These are phyloP conservation scores for Citeromyces nyonsensis DNA, from an alignment of 805 yeast species.

Conservation along the genomic window DNA sequence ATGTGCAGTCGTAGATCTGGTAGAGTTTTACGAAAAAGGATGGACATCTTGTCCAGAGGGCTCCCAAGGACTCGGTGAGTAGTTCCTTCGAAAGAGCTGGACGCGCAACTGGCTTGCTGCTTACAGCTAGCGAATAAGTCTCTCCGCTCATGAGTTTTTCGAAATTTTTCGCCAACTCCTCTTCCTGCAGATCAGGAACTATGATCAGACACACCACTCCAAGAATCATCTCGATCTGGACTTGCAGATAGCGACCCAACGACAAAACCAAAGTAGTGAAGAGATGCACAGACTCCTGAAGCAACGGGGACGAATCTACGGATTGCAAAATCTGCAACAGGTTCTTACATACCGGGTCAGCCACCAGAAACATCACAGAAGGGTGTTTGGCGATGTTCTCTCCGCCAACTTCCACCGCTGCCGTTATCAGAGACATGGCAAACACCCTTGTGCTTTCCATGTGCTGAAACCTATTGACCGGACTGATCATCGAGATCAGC, in stretches of 20 bases:
- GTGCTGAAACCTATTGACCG: conserved; percentile 69
- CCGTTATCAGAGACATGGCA: conserved; percentile 61
- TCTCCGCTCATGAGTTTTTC: conserved; percentile 15
- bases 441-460: conserved; percentile 78
- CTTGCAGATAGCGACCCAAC: conserved; percentile 46
- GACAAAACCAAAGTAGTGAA: conserved; percentile 60
- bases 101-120: conserved; percentile 11
- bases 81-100: conserved; percentile 40
- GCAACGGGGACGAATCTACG: conserved; percentile 53
- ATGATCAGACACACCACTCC: conserved; percentile 39
- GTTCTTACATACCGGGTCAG: conserved; percentile 78
- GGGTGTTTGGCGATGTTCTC: conserved; percentile 43
- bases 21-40: conserved; percentile 62
- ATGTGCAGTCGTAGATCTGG: conserved; percentile 80
- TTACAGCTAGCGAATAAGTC: conserved; percentile 11
- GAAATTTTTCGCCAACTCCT: conserved; percentile 11
- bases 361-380: conserved; percentile 46
- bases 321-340: conserved; percentile 67
- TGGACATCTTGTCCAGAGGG: conserved; percentile 71
- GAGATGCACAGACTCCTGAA: conserved; percentile 63
- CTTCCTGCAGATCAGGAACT: conserved; percentile 11
- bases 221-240: conserved; percentile 68
- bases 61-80: conserved; percentile 70
- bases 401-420: conserved; percentile 76
- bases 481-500: conserved; percentile 66